Conservation (phyloP, 2,329 filamentous ascomycete genomes). For the Mycosphaerelloides madeirae region DNA sequence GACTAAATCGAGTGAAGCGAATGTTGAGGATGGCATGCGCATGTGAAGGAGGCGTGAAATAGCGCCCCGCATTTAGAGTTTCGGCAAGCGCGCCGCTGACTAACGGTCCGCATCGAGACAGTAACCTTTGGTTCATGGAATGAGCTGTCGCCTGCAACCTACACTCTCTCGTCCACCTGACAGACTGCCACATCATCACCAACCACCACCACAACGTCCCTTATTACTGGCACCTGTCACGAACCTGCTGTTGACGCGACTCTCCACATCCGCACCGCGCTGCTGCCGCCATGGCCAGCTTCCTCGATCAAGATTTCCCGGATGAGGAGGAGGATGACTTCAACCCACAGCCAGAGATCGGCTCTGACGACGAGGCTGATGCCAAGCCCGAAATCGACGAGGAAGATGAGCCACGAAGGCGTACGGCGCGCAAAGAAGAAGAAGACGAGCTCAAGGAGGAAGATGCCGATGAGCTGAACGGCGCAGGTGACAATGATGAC, state of each 20-base stretch:
- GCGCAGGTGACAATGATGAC: conserved; percentile 39
- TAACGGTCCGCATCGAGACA: no score
- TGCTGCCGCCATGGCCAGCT: conserved; percentile 31
- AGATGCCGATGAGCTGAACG: conserved; percentile 46
- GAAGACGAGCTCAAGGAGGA: conserved; percentile 49
- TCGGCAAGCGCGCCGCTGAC: not conserved
- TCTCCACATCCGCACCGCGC: not conserved
- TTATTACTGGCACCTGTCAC: no score
- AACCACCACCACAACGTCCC: no score
- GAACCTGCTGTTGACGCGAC: no score
- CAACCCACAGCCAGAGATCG: conserved; percentile 71
- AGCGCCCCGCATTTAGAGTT: not conserved
- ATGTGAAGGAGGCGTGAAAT: no score
- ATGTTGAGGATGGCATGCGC: no score
- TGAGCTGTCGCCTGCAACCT: no score
- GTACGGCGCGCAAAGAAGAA: conserved; percentile 37
- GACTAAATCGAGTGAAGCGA: no score
- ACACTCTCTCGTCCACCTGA: no score
- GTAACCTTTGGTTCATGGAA: no score
- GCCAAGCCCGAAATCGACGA: conserved; percentile 34
- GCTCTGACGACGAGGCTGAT: conserved; percentile 64
- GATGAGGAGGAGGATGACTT: conserved; percentile 79
- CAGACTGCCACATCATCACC: no score
- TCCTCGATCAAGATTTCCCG: conserved; percentile 49
- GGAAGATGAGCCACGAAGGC: conserved; percentile 32